A percentile compares a stretch with the other conserved stretches of the same genome.
Evolutionary conservation across 805 yeast genomes (phyloP).

Genomic region (Candida boleticola): DNA sequence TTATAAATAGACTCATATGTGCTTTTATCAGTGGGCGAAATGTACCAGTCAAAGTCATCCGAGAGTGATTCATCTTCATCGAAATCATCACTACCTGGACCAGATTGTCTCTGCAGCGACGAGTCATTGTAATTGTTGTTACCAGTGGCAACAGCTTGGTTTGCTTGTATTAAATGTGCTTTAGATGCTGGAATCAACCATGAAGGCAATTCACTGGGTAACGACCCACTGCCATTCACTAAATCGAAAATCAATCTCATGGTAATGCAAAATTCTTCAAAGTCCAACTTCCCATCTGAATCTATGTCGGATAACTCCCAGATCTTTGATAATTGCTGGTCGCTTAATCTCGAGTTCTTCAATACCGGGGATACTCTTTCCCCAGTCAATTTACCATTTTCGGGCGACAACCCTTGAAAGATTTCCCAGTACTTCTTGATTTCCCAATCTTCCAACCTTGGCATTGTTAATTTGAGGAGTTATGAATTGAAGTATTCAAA

Average conservation of each 20-base stretch:
- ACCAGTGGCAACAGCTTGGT: slow-evolving; percentile 53
- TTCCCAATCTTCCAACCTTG: slow-evolving; percentile 90
- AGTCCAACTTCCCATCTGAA: slow-evolving; percentile 86
- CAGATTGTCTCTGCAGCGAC: slow-evolving; percentile 1
- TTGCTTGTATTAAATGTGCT: slow-evolving; percentile 81
- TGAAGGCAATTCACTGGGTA: slow-evolving; percentile 77
- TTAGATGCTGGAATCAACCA: slow-evolving; percentile 94
- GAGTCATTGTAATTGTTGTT: slow-evolving; percentile 12
- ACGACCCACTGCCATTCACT: slow-evolving; percentile 61
- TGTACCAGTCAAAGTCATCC: slow-evolving; percentile 91
- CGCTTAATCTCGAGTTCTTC: slow-evolving; percentile 82
- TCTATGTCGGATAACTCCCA: slow-evolving; percentile 96
- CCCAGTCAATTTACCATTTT: slow-evolving; percentile 73
- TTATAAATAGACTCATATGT: slow-evolving; percentile 78
- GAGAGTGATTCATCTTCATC: slow-evolving; percentile 63
- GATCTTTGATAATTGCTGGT: slow-evolving; percentile 71
- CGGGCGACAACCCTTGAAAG: slow-evolving; percentile 85
- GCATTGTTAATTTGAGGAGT: slow-evolving; percentile 28
- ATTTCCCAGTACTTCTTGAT: slow-evolving; percentile 98
- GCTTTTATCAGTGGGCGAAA: slow-evolving; percentile 80
- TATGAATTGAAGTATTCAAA: too few relatives aligned
- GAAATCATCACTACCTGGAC: slow-evolving; percentile 43
- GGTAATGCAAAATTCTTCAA: slow-evolving; percentile 96
- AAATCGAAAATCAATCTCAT: slow-evolving; percentile 93
- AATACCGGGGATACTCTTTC: slow-evolving; percentile 83